phyloP scores from a whole-genome alignment of 495 filamentous ascomycete species.

The Chaetomium tenue region DNA sequence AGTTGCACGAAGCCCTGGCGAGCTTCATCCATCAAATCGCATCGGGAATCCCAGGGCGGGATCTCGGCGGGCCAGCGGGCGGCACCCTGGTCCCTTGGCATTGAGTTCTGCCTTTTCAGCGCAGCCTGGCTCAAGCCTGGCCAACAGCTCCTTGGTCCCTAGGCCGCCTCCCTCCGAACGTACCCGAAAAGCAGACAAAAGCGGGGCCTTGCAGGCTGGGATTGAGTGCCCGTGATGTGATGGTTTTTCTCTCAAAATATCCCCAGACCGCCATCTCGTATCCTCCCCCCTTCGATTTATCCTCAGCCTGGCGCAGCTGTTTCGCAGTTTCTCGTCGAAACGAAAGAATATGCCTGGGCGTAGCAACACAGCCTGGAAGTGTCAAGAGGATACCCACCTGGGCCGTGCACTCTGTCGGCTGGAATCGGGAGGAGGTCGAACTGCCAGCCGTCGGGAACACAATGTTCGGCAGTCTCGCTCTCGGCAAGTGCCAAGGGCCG shows the following conservation, averaged over 20 bases:
- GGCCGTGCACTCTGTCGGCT: slow-evolving; percentile 5
- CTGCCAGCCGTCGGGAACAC: not conserved
- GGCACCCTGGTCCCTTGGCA: not conserved
- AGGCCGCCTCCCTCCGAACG: slow-evolving; percentile 4
- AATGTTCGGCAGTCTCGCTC: not conserved
- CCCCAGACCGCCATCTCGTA: slow-evolving; percentile 3
- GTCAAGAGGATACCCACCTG: not conserved
- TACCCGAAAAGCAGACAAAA: slow-evolving; percentile 6
- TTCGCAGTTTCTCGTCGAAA: not conserved
- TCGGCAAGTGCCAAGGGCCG: slow-evolving; percentile 14
- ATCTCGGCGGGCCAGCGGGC: slow-evolving; percentile 16
- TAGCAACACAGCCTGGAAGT: not conserved
- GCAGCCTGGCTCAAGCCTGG: not conserved
- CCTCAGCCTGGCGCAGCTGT: not conserved
- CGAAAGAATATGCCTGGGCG: not conserved
- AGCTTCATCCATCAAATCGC: slow-evolving; percentile 19
- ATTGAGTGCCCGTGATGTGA: slow-evolving; percentile 2
- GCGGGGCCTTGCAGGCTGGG: not conserved
- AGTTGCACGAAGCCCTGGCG: not conserved
- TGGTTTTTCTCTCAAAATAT: not conserved
- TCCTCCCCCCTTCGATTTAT: not conserved
- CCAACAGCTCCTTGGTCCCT: slow-evolving; percentile 15
- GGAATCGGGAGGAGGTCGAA: slow-evolving; percentile 12
- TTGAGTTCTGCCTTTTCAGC: slow-evolving; percentile 2
- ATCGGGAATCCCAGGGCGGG: slow-evolving; percentile 27